These are phyloP conservation scores for Citropsis articulata DNA, from an alignment of 345 rosid genomes.

Conservation along the genomic window DNA sequence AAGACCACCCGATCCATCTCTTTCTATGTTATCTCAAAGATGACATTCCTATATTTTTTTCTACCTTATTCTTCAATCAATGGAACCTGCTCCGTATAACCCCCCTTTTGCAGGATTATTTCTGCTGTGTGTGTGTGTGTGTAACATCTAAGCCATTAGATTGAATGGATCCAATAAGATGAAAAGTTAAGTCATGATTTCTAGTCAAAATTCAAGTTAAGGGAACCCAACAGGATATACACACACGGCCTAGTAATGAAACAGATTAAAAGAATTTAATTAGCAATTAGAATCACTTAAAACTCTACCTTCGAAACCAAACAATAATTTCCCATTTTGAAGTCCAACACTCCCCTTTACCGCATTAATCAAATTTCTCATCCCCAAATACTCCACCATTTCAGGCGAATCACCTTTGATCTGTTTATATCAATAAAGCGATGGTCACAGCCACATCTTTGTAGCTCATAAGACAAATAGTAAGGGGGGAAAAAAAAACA, in stretches of 20 bases:
- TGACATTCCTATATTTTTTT: no score
- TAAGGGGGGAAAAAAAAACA: background rate
- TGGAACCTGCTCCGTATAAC: no score
- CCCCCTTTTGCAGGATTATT: no score
- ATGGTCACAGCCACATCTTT: background rate
- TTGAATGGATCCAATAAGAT: no score
- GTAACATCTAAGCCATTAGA: no score
- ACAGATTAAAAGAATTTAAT: constrained; percentile 9
- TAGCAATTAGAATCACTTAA: constrained; percentile 7
- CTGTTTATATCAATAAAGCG: constrained; percentile 38
- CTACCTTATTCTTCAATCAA: no score
- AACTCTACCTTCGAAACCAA: constrained; percentile 64
- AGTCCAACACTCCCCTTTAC: constrained; percentile 68
- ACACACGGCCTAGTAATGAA: background rate
- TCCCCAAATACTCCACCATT: constrained; percentile 79
- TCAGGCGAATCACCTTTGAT: constrained; percentile 97
- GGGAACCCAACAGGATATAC: no score
- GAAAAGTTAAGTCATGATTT: no score
- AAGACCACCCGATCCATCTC: background rate
- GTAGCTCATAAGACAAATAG: background rate
- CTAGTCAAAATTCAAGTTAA: no score
- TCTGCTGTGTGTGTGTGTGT: no score
- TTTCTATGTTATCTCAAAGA: background rate
- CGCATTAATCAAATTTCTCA: constrained; percentile 84
- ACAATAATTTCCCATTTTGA: constrained; percentile 66